Percentiles rank a stretch among this genome's conserved stretches.
Evolutionary conservation across 129 eudicot genomes (phyloP).

Genomic region (Mikania micrantha): DNA sequence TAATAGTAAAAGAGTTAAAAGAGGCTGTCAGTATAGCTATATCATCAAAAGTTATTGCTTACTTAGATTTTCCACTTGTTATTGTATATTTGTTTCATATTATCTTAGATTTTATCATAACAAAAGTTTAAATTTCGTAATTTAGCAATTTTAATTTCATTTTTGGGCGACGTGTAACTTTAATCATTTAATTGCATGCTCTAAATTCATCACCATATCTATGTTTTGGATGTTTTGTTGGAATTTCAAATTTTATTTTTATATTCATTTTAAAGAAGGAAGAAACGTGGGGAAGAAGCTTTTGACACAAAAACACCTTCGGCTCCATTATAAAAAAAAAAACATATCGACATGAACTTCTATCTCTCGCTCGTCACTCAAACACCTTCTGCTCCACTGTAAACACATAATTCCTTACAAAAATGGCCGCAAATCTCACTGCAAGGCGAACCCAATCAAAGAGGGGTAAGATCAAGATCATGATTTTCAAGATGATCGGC

Average conservation of each 20-base stretch:
- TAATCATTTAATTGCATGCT: not conserved
- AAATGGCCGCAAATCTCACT: not conserved
- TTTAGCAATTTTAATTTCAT: no score
- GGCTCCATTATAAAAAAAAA: not conserved
- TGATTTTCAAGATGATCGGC: conserved; percentile 3
- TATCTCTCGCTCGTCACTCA: not conserved
- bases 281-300: not conserved
- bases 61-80: no score
- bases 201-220: not conserved
- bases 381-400: no score
- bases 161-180: no score
- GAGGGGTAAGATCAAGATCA: conserved; percentile 25
- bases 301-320: not conserved
- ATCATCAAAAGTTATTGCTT: no score
- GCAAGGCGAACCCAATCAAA: not conserved
- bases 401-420: not conserved
- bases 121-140: no score
- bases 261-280: not conserved
- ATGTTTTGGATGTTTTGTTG: not conserved
- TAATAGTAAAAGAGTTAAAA: no score
- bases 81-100: no score
- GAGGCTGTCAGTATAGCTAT: no score
- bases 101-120: no score
- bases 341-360: not conserved
- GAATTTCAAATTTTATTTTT: not conserved